A percentile compares a stretch with the other conserved stretches of the same genome.
Evolutionary conservation across 495 filamentous ascomycete species (phyloP).

Genomic region (Friedmanniomyces simplex): DNA sequence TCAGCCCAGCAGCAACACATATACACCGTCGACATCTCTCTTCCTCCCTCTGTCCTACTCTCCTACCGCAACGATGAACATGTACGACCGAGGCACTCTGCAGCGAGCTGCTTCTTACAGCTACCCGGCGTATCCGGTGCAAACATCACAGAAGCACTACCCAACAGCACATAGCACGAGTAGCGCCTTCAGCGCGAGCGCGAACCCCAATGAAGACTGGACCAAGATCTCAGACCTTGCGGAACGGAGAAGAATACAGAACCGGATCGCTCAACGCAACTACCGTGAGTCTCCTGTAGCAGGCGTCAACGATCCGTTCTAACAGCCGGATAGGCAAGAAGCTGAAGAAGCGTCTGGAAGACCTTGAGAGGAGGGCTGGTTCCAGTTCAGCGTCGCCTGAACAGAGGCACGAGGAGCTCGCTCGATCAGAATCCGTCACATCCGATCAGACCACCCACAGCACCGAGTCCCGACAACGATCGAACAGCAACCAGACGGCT

Average conservation of each 20-base stretch:
- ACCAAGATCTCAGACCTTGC: constrained; percentile 97
- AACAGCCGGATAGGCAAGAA: constrained; percentile 66
- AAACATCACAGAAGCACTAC: constrained; percentile 11
- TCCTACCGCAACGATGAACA: background rate
- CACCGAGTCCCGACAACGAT: constrained; percentile 32
- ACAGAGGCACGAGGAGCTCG: constrained; percentile 46
- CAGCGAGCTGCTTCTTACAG: constrained; percentile 13
- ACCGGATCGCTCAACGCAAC: constrained; percentile 94
- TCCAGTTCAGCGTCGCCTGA: constrained; percentile 66
- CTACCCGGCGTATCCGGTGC: constrained; percentile 9
- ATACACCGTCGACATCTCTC: background rate
- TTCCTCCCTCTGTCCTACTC: background rate
- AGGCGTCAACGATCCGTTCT: background rate
- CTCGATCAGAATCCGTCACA: constrained; percentile 15
- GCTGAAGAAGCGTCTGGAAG: constrained; percentile 93
- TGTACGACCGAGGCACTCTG: constrained; percentile 18
- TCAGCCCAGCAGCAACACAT: background rate
- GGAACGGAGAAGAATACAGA: constrained; percentile 89
- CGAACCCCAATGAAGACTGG: constrained; percentile 97
- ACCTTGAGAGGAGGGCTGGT: constrained; percentile 84
- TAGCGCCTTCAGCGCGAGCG: constrained; percentile 92
- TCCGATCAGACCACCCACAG: constrained; percentile 15
- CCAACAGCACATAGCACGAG: constrained; percentile 45
- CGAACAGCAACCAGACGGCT: constrained; percentile 25
- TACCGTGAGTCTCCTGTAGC: constrained; percentile 62